These are phyloP conservation scores for Backusella macrospora DNA, from an alignment of 192 early-diverging fungal genomes.

Conservation along the genomic window DNA sequence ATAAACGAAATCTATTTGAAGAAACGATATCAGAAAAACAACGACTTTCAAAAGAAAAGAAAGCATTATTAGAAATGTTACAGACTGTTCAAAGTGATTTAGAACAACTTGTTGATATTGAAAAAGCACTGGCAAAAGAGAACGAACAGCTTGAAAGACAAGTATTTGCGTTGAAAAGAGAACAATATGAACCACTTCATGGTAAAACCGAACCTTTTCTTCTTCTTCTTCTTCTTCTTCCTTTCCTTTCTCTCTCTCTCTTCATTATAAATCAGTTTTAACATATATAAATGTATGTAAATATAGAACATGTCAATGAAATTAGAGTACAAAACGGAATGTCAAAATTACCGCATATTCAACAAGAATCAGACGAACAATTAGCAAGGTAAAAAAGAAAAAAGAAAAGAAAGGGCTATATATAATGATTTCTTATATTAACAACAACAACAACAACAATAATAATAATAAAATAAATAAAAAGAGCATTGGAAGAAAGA, in stretches of 20 bases:
- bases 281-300: neutral
- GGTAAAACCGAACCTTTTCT: slow-evolving; percentile 22
- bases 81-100: slow-evolving; percentile 40
- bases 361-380: slow-evolving; percentile 41
- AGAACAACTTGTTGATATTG: slow-evolving; percentile 33
- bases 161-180: slow-evolving; percentile 19
- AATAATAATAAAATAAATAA: too few relatives aligned
- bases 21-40: slow-evolving; percentile 36
- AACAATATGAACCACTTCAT: slow-evolving; percentile 41
- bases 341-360: slow-evolving; percentile 34
- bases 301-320: slow-evolving; percentile 39
- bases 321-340: slow-evolving; percentile 31
- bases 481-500: slow-evolving; percentile 33
- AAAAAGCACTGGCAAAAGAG: slow-evolving; percentile 32
- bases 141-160: slow-evolving; percentile 31
- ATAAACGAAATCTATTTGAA: slow-evolving; percentile 35
- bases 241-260: too few relatives aligned
- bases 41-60: slow-evolving; percentile 31
- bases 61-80: slow-evolving; percentile 35
- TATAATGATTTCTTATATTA: neutral
- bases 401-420: too few relatives aligned
- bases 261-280: too few relatives aligned
- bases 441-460: neutral
- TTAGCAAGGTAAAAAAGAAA: slow-evolving; percentile 31
- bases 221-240: too few relatives aligned